Evolutionary conservation across 2,329 filamentous ascomycete genomes (phyloP), one percentile per base, ranked within the genome.

Genomic region (Claviceps sp.): DNA sequence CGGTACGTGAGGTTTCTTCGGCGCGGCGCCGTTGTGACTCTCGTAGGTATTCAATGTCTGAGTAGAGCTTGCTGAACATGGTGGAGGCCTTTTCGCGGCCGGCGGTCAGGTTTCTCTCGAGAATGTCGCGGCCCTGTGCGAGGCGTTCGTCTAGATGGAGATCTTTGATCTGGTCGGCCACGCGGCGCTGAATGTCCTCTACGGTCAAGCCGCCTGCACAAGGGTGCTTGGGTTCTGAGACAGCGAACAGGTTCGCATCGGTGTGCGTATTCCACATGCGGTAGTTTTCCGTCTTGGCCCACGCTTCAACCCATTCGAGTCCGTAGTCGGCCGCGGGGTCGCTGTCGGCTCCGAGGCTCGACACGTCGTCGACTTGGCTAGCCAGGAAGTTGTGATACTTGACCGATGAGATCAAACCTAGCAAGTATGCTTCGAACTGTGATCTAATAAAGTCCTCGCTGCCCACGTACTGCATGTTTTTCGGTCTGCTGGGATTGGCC

Each of bases 361-460:
- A 79, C 62, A 61, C 51, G 42, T 87, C 88, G 55, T 95, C 88
- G 47, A 83, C 74, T 59, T 84, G 76, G 17, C 79, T 74, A 40
- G 85, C 74, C 51, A 83, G 72, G 61, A 85, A 84, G 61, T 80
- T 82, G 66, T 89, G 89, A 64, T 95, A 97, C 65, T 96, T 96
- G 58, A 90, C 85, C 0, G 87, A 82, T 0, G 90, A 87, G 44
- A 97, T 80, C 55, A 98, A 77, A 0, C 89, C 88, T 23, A 97
- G 77, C 5, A 98, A 78, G 63, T 98, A 98, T 62, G 96, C 90
- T 68, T 98, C 93, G 56, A 98, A 98, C 62, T 97, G 91, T 42
- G 96, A 80, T 34, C 93, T 82, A 60, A 98, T 98, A 62, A 96
- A 96, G 64, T 97, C 93, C 69, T 98, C 93, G 56, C 89, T 96